Conservation (phyloP, 2,329 filamentous ascomycete species). For the Trichothecium roseum region DNA sequence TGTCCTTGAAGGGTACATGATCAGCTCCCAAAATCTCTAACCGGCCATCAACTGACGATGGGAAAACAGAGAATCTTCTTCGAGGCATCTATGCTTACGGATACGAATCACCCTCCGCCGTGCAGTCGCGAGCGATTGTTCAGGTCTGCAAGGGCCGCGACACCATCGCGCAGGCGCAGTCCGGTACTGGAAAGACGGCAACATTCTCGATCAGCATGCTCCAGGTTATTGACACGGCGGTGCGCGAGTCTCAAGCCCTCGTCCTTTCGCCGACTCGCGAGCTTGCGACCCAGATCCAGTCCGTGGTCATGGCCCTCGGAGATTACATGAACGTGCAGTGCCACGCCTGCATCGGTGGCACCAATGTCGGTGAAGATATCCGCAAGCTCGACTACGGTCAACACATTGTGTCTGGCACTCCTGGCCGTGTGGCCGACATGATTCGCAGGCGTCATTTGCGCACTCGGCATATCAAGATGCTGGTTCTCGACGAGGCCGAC, state of each 20-base stretch:
- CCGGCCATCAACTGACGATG: not conserved
- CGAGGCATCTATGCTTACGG: constrained; percentile 97
- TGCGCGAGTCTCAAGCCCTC: constrained; percentile 87
- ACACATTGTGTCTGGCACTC: constrained; percentile 94
- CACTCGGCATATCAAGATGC: constrained; percentile 54
- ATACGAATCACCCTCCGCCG: constrained; percentile 94
- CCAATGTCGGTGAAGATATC: constrained; percentile 96
- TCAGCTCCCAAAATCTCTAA: not conserved
- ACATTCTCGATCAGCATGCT: constrained; percentile 96
- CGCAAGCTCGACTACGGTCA: constrained; percentile 95
- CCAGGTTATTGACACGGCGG: constrained; percentile 87
- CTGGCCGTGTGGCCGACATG: constrained; percentile 75
- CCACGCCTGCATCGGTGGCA: constrained; percentile 96
- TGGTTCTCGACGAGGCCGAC: constrained; percentile 51
- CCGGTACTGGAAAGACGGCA: constrained; percentile 91
- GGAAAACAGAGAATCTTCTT: constrained; percentile 66
- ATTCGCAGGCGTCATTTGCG: constrained; percentile 46
- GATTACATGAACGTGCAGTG: constrained; percentile 99
- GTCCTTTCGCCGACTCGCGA: constrained; percentile 94
- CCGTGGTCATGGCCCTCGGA: constrained; percentile 97
- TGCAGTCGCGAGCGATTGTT: constrained; percentile 95
- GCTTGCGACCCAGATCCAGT: constrained; percentile 96
- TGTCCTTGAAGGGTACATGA: constrained; percentile 74
- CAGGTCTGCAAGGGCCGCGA: constrained; percentile 99
- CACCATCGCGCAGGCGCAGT: constrained; percentile 96